Base-by-base conservation (phyloP, 306 rosid genomes). In the Lathyrus sativus region DNA sequence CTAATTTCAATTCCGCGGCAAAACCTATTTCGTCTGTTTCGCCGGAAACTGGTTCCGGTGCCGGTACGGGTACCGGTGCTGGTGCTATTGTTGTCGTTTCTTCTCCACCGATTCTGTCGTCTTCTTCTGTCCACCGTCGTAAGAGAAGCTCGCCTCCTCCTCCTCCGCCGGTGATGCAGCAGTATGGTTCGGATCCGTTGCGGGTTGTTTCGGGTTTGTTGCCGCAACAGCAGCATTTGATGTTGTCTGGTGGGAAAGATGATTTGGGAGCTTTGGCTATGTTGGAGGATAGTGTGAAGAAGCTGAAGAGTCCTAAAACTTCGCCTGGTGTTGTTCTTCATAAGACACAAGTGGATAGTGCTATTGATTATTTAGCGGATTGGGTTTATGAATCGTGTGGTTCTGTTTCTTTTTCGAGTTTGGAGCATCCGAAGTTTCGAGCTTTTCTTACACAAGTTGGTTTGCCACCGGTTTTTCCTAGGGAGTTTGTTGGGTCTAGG, bases 221-320 rank as follows among this genome's bases (percentile, higher is more conserved):
- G 24, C 46, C 80, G n/a, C 84, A 73, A 62, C 89, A 83, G 3
- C 41, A 57, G 5, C 95, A 85, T 87, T 83, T 89, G 89, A 71
- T 89, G 90, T 62, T 89, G 0, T 92, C 96, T 0, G 98, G 98
- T 6, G 98, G 98, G 43, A 92, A 87, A 68, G 98, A 92, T 33
- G 98, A 92, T 63, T 80, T 88, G 78, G 96, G 89, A 6, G 88
- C 98, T 28, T 72, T 89, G 78, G 98, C 98, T 66, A 87, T 92
- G 98, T 68, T 92, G 79, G 95, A 89, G 55, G 96, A 89, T 58
- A 92, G 96, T 71, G 96, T 92, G 73, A 92, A 92, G 89, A 92
- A 86, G 89, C 82, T 92, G 3, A 92, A 89, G 78, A 92, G 98
- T 75, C 98, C 98, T 1, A 89, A 92, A 54, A 83, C 96, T 9